phyloP scores from a whole-genome alignment of 306 rosid species.

The Rosa multiflora region DNA sequence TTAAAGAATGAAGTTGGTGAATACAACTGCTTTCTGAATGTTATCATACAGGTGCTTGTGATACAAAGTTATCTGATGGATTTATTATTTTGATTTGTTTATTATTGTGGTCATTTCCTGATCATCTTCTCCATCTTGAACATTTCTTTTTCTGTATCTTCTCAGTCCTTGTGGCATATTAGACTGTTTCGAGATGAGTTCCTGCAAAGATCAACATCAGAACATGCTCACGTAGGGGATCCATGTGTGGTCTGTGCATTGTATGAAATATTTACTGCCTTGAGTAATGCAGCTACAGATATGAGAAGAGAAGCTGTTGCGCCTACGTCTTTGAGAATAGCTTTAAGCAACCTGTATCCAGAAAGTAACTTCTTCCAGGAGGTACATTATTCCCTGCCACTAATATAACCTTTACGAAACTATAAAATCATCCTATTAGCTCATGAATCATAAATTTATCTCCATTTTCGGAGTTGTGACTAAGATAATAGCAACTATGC shows the following conservation, averaged over 20 bases:
- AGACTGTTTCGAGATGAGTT: conserved; percentile 75
- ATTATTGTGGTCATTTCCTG: conserved; percentile 9
- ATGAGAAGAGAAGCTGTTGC: conserved; percentile 74
- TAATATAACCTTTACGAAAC: not conserved
- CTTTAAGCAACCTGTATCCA: conserved; percentile 91
- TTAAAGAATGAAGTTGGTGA: conserved; percentile 98
- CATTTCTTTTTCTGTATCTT: conserved; percentile 25
- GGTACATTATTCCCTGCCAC: conserved; percentile 44
- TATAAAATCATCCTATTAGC: not conserved
- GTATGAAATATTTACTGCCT: conserved; percentile 70
- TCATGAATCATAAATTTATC: conserved; percentile 20
- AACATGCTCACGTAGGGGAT: conserved; percentile 84
- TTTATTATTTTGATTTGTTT: conserved; percentile 19
- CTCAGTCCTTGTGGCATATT: conserved; percentile 95
- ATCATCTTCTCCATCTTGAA: conserved; percentile 31
- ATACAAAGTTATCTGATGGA: conserved; percentile 16
- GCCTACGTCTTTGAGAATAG: conserved; percentile 86
- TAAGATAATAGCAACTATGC: conserved; percentile 37
- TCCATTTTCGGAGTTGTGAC: conserved; percentile 28
- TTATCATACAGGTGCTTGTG: conserved; percentile 78
- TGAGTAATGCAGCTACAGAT: conserved; percentile 66
- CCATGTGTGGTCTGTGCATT: conserved; percentile 97
- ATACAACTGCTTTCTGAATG: conserved; percentile 98
- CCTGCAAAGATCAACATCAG: conserved; percentile 67
- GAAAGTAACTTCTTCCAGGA: conserved; percentile 87